These are phyloP conservation scores for Termitomyces sp. DNA, from an alignment of 1,284 basidiomycete genomes.

Conservation along the genomic window DNA sequence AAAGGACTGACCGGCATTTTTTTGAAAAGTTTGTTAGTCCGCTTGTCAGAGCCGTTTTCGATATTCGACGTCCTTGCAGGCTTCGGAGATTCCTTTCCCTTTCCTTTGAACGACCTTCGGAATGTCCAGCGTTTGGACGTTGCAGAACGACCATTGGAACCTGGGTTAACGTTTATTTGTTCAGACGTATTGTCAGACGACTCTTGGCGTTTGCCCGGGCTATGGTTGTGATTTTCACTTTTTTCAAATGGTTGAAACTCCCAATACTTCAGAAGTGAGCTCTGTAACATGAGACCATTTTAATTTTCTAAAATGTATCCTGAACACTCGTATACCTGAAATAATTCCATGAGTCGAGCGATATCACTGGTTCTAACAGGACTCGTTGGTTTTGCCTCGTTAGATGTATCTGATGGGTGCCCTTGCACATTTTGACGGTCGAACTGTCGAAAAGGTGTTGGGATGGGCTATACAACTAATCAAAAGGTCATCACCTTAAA, in stretches of 20 bases:
- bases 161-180: slow-evolving; percentile 26
- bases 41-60: slow-evolving; percentile 28
- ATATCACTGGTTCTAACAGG: slow-evolving; percentile 72
- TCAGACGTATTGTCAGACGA: slow-evolving; percentile 28
- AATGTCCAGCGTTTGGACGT: slow-evolving; percentile 28
- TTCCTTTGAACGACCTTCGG: slow-evolving; percentile 21
- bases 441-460: slow-evolving; percentile 39
- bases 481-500: slow-evolving; percentile 56
- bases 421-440: slow-evolving; percentile 56
- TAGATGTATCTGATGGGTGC: slow-evolving; percentile 28
- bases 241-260: slow-evolving; percentile 50
- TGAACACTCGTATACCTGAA: slow-evolving; percentile 46
- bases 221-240: slow-evolving; percentile 21
- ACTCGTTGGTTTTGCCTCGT: slow-evolving; percentile 24
- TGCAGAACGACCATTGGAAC: slow-evolving; percentile 8
- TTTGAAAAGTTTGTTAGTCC: slow-evolving; percentile 40
- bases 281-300: slow-evolving; percentile 32
- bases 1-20: slow-evolving; percentile 55
- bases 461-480: background rate
- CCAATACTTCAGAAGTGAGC: slow-evolving; percentile 66
- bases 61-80: slow-evolving; percentile 7
- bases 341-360: slow-evolving; percentile 78
- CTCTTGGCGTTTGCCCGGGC: slow-evolving; percentile 18
- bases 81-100: slow-evolving; percentile 13
- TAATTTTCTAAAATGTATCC: background rate